phyloP scores from a whole-genome alignment of 1,284 basidiomycete genomes.

The Heterobasidion parviporum region DNA sequence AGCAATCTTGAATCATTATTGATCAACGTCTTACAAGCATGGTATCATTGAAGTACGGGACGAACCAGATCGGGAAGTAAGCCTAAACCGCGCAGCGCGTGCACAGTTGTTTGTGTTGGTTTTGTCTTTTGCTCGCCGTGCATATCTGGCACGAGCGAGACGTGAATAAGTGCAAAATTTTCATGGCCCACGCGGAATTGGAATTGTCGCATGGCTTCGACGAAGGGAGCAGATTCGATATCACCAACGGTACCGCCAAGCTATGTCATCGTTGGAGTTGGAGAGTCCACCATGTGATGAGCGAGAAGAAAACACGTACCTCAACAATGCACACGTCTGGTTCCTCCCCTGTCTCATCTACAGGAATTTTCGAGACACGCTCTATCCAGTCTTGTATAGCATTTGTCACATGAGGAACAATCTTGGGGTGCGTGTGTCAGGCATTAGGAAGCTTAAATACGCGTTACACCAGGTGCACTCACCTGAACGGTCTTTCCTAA shows the following conservation, averaged over 20 bases:
- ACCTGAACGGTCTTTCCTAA: constrained; percentile 95
- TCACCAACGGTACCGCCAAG: constrained; percentile 95
- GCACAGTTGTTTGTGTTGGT: constrained; percentile 95
- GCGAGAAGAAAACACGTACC: constrained; percentile 32
- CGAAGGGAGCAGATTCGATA: constrained; percentile 94
- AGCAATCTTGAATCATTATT: constrained; percentile 61
- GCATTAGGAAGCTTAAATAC: neutral
- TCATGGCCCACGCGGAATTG: constrained; percentile 97
- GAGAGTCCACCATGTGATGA: neutral
- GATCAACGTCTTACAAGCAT: neutral
- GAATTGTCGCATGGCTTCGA: constrained; percentile 99
- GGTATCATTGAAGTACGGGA: neutral
- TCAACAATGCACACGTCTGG: constrained; percentile 98
- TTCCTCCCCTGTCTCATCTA: constrained; percentile 88
- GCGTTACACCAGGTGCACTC: constrained; percentile 11
- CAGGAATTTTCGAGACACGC: constrained; percentile 87
- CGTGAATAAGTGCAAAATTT: constrained; percentile 97
- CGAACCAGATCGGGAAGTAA: constrained; percentile 86
- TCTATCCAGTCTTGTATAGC: constrained; percentile 99
- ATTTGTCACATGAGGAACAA: constrained; percentile 94
- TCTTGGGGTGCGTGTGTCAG: constrained; percentile 38
- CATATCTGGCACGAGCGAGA: constrained; percentile 97
- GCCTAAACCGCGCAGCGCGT: constrained; percentile 90
- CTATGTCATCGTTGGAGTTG: constrained; percentile 27
- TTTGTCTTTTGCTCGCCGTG: constrained; percentile 99